Percentiles rank a stretch among this genome's conserved stretches.
Conservation (phyloP, 805 yeast genomes). For the Metschnikowia arizonensis region DNA sequence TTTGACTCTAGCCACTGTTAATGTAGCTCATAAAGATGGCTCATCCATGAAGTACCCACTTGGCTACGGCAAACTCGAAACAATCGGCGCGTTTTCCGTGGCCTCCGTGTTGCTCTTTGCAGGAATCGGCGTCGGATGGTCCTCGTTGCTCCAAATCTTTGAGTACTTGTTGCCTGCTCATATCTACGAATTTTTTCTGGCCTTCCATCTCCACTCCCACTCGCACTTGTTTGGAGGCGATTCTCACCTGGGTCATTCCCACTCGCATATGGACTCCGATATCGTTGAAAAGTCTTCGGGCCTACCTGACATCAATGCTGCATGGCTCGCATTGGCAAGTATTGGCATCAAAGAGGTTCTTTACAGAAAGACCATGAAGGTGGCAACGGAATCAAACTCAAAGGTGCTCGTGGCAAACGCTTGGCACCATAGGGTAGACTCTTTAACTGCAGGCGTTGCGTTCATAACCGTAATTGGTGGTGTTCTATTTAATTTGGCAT, state of each 20-base stretch:
- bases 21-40: constrained; percentile 55
- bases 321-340: constrained; percentile 92
- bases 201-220: constrained; percentile 51
- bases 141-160: constrained; percentile 63
- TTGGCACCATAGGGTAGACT: constrained; percentile 97
- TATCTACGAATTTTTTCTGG: constrained; percentile 49
- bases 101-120: constrained; percentile 80
- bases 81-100: constrained; percentile 87
- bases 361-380: constrained; percentile 72
- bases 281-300: constrained; percentile 2
- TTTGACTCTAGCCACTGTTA: constrained; percentile 83
- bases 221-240: constrained; percentile 34
- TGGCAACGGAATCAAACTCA: constrained; percentile 75
- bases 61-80: constrained; percentile 91
- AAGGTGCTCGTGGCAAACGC: constrained; percentile 94
- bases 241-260: constrained; percentile 14
- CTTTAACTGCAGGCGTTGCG: constrained; percentile 88
- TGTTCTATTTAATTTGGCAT: constrained; percentile 66
- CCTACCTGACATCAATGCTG: constrained; percentile 74
- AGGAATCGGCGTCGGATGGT: constrained; percentile 87
- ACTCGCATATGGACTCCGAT: constrained; percentile 9
- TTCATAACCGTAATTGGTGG: constrained; percentile 84
- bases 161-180: constrained; percentile 66
- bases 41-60: constrained; percentile 67
- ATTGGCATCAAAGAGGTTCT: constrained; percentile 85